Base-by-base conservation (phyloP, 2,329 filamentous ascomycete species). In the Aphanocladium album region DNA sequence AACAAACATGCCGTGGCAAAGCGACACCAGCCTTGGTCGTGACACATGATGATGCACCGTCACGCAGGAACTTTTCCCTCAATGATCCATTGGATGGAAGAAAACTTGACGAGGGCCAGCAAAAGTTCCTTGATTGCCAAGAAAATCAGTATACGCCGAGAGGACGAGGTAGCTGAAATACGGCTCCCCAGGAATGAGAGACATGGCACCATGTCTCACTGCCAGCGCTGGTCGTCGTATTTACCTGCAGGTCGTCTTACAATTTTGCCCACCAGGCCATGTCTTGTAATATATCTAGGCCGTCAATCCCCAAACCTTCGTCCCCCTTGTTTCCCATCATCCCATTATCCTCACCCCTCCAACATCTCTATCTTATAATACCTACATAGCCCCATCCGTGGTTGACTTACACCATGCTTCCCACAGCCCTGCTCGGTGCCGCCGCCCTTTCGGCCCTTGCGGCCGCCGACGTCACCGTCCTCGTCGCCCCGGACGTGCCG, bases 401-500 rank as follows among this genome's bases (percentile, higher is more conserved):
- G n/a, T 47, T 37, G 27, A 47, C 19, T 25, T 30, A 21, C 45
- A 59, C 14, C 19, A 59, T 59, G 57, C 43, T 59, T 21, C 45
- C 19, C 41, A 59, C 57, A 30, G 27, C 57, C 9, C 46, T 61
- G 47, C 17, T 67, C 21, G 23, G 39, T n/a, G 45, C 35, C 25
- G 50, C 35, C 30, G 43, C 30, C 16, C 62, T 74, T 45, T 33
- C 46, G 27, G 45, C 45, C 52, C 33, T 53, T 14, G 33, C 55
- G 14, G 30, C 33, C n/a, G 60, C 51, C 43, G 55, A 45, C 27
- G 21, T 27, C 7, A 69, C 66, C 16, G 58, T 73, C 9, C 41
- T 57, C n/a, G 54, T 73, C n/a, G 54, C 73, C 27, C 63, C 63
- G 33, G 50, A 67, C 7, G 70, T 74, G 47, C 59, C 65, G 23